Percentiles rank a stretch among this genome's conserved stretches.
These are phyloP conservation scores for Cyanodermella asteris DNA, from an alignment of 2,329 filamentous ascomycete species.

Conservation along the genomic window DNA sequence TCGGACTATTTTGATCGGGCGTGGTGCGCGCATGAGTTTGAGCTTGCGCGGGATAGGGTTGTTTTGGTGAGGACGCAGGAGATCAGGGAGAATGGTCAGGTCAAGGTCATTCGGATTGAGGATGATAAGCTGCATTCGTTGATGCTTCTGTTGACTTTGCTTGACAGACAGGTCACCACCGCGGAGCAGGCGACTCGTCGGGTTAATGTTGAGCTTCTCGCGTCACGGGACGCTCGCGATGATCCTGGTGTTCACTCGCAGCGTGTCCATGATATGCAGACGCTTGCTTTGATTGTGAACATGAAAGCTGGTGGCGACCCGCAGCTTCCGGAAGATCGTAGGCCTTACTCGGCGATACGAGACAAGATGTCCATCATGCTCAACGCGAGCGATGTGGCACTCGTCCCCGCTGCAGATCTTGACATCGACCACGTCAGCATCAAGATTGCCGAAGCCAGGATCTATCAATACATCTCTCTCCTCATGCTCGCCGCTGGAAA, in stretches of 20 bases:
- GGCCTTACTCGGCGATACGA: background rate
- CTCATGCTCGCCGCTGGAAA: too few relatives aligned
- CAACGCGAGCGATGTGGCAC: too few relatives aligned
- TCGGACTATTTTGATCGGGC: conserved; percentile 23
- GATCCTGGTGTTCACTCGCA: background rate
- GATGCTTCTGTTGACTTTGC: background rate
- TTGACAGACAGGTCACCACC: background rate
- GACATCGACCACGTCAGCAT: too few relatives aligned
- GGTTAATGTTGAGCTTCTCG: background rate
- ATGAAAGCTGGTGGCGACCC: background rate
- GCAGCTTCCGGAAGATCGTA: too few relatives aligned
- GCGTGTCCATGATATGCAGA: background rate
- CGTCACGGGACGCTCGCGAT: too few relatives aligned
- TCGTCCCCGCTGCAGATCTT: too few relatives aligned
- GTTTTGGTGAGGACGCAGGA: conserved; percentile 18
- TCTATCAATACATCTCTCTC: too few relatives aligned
- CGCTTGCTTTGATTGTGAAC: background rate
- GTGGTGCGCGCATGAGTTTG: conserved; percentile 24
- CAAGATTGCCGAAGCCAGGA: too few relatives aligned
- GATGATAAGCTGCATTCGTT: background rate
- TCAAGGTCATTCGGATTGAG: background rate
- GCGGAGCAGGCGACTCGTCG: background rate
- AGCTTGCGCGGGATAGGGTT: conserved; percentile 17
- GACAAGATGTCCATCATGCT: conserved; percentile 1
- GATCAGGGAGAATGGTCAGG: background rate